These are phyloP conservation scores for Erythrobasidium hasegawianum DNA, from an alignment of 1,284 basidiomycete genomes.

Conservation along the genomic window DNA sequence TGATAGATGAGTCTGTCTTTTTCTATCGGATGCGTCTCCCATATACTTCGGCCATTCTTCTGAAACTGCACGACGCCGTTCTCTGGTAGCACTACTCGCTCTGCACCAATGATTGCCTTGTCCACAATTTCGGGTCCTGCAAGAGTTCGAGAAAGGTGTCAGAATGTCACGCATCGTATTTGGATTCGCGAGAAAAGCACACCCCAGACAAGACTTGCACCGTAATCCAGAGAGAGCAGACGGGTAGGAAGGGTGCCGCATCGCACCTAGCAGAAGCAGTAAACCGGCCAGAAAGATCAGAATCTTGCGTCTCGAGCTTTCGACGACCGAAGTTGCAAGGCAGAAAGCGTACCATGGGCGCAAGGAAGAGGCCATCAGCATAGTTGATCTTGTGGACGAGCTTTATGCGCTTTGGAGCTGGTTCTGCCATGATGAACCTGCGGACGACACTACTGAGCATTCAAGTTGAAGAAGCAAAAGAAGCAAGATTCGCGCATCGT, in stretches of 20 bases:
- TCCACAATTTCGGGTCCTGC: constrained; percentile 81
- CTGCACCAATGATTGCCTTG: constrained; percentile 84
- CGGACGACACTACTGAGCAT: background rate
- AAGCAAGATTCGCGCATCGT: too few relatives aligned
- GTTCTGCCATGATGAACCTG: constrained; percentile 3
- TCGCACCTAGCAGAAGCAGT: constrained; percentile 10
- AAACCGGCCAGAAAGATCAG: constrained; percentile 57
- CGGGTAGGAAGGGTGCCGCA: constrained; percentile 62
- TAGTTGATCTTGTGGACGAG: constrained; percentile 39
- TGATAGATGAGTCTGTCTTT: constrained; percentile 86
- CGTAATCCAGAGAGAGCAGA: constrained; percentile 83
- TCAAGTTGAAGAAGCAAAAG: too few relatives aligned
- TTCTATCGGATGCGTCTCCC: constrained; percentile 89
- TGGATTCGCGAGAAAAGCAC: background rate
- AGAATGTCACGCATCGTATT: background rate
- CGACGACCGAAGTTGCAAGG: background rate
- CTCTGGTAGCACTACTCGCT: constrained; percentile 70
- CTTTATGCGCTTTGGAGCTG: constrained; percentile 34
- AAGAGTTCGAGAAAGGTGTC: background rate
- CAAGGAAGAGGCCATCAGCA: constrained; percentile 54
- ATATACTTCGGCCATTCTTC: constrained; percentile 69
- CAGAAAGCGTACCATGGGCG: constrained; percentile 73
- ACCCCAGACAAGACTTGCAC: constrained; percentile 92
- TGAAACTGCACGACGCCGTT: constrained; percentile 80
- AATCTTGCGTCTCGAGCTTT: background rate